Evolutionary conservation across 2,329 filamentous ascomycete genomes (phyloP), one percentile per base, ranked within the genome.

Genomic region (Fusarium dlaminii): DNA sequence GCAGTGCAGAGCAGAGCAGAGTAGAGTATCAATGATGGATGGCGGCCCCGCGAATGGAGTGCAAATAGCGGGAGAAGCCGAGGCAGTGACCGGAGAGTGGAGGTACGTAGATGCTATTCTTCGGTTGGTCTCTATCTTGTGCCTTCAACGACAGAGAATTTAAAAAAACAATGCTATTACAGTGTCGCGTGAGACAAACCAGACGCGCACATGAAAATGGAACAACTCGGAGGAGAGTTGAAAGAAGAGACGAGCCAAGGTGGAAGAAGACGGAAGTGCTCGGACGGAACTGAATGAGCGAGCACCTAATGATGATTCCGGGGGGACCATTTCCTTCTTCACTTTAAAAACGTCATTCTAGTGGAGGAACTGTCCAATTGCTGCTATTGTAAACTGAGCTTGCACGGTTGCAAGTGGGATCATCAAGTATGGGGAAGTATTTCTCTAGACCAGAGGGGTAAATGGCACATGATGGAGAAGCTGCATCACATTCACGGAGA

Each of bases 31-130:
- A 59, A 67, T 63, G 65, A 75, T 68, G 57, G 63, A 75, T 67
- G 59, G 59, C 63, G 74, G 76, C 76, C 76, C 76, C 76, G 76
- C 76, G 76, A 68, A 70, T 59, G 61, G 58, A 67, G 68, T 74
- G 68, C 63, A 49, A 73, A 73, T 74, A 73, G 72, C 72, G 73
- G 71, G 74, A 73, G 75, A 76, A 79, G 77, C 77, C 77, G 77
- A 79, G 77, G 77, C 72, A 76, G 73, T 55, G 55, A 36, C 63
- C 60, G 66, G 62, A 37, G 62, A 59, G 70, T 60, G 68, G 54
- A 62, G 56, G 59, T 73, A 72, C 68, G 63, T 51, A 61, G 51
- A 55, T 55, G 24, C 51, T 55, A 54, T 45, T 54, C 42, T 48
- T 70, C 66, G 54, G 59, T 60, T 37, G 56, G 54, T 36, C 49